Conservation (phyloP, 2,329 filamentous ascomycete genomes). For the Trichophyton rubrum region DNA sequence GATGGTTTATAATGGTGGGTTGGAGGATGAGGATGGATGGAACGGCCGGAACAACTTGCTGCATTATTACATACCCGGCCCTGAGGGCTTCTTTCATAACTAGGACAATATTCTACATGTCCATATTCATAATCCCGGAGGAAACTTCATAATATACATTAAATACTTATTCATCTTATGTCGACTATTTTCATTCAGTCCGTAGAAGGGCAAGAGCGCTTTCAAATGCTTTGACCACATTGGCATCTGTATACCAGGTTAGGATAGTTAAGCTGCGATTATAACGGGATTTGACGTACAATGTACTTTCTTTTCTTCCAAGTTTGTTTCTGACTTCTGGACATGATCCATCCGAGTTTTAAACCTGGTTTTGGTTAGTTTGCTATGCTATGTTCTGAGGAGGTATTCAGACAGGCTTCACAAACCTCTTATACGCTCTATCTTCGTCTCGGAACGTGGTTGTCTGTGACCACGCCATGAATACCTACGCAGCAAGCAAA, state of each 20-base stretch:
- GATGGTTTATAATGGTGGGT: neutral
- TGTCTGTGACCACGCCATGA: slow-evolving; percentile 64
- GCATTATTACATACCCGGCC: neutral
- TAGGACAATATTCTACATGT: neutral
- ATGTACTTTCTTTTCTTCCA: slow-evolving; percentile 65
- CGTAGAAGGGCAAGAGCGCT: slow-evolving; percentile 33
- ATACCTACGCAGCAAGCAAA: slow-evolving; percentile 46
- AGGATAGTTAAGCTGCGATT: neutral
- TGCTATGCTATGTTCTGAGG: neutral
- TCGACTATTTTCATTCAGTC: neutral
- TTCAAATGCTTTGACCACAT: slow-evolving; percentile 38
- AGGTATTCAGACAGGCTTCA: neutral
- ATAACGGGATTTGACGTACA: slow-evolving; percentile 44
- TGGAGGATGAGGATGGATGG: neutral
- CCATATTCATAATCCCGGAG: neutral
- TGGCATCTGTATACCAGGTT: slow-evolving; percentile 23
- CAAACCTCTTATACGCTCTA: slow-evolving; percentile 62
- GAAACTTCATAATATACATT: neutral
- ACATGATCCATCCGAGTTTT: slow-evolving; percentile 69
- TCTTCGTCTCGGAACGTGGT: slow-evolving; percentile 61
- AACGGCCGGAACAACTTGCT: neutral
- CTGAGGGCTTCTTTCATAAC: neutral
- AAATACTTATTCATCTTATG: neutral
- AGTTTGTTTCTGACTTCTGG: slow-evolving; percentile 55
- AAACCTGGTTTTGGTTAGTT: slow-evolving; percentile 35